Evolutionary conservation across 805 yeast species (phyloP).

Genomic region (Candida jianshihensis): DNA sequence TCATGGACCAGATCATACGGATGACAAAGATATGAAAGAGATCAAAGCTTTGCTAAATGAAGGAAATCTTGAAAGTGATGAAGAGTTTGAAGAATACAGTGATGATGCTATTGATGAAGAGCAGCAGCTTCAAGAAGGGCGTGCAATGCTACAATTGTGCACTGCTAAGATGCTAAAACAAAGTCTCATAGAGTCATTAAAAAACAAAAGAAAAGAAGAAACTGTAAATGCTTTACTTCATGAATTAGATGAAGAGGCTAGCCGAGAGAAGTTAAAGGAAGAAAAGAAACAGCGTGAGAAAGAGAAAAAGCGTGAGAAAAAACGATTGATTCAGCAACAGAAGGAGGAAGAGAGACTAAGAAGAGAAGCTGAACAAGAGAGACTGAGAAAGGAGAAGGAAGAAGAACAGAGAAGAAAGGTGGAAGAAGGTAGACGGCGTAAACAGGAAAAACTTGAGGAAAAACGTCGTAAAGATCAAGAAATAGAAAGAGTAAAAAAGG

Average conservation of each 20-base stretch:
- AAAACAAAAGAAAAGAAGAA: conserved; percentile 75
- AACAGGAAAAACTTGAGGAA: conserved; percentile 33
- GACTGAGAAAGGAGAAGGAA: conserved; percentile 30
- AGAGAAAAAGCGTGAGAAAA: conserved; percentile 68
- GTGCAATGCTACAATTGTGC: conserved; percentile 71
- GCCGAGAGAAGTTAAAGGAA: conserved; percentile 56
- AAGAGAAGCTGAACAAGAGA: conserved; percentile 35
- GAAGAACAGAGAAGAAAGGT: conserved; percentile 33
- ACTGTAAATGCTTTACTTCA: conserved; percentile 52
- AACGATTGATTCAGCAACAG: conserved; percentile 47
- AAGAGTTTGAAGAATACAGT: conserved; percentile 25
- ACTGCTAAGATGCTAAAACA: conserved; percentile 73
- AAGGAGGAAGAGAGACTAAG: conserved; percentile 47
- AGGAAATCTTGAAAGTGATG: conserved; percentile 8
- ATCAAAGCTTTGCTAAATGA: not conserved
- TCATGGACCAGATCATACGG: not conserved
- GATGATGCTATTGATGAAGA: conserved; percentile 45
- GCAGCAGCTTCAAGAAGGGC: conserved; percentile 68
- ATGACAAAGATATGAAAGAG: not conserved
- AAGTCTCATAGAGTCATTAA: conserved; percentile 67
- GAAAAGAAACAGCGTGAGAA: conserved; percentile 48
- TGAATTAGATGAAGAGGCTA: conserved; percentile 67
- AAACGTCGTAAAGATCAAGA: conserved; percentile 32
- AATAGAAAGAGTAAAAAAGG: conserved; percentile 27
- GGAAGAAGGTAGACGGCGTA: conserved; percentile 34